A percentile compares a stretch with the other conserved stretches of the same genome.
These are phyloP conservation scores for Aureobasidium musti DNA, from an alignment of 2,329 filamentous ascomycete species.

Conservation along the genomic window DNA sequence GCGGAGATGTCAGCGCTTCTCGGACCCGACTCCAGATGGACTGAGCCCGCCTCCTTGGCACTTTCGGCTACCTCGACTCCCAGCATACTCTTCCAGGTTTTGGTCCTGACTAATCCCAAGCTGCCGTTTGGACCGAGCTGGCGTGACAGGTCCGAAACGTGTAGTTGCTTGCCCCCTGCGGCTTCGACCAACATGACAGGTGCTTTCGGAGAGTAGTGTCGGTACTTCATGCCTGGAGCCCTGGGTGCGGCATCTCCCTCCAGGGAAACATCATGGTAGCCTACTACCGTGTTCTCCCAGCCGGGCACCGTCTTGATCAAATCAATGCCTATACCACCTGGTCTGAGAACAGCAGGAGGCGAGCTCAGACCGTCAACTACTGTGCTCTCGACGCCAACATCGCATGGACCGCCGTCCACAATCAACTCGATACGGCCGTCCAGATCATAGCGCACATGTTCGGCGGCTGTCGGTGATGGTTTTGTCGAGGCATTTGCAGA, in stretches of 20 bases:
- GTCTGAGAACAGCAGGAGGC: slow-evolving; percentile 79
- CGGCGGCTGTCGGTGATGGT: slow-evolving; percentile 85
- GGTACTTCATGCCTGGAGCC: slow-evolving; percentile 98
- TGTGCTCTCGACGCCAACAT: slow-evolving; percentile 92
- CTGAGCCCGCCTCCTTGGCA: slow-evolving; percentile 34
- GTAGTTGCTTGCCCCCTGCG: slow-evolving; percentile 38
- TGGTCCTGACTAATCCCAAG: slow-evolving; percentile 48
- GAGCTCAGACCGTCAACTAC: slow-evolving; percentile 86
- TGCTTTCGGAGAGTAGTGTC: slow-evolving; percentile 93
- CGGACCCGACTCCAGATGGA: neutral
- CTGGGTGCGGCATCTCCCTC: slow-evolving; percentile 65
- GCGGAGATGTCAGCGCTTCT: neutral
- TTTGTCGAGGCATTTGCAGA: slow-evolving; percentile 94
- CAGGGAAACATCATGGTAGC: slow-evolving; percentile 75
- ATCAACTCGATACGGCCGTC: slow-evolving; percentile 80
- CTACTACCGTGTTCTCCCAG: slow-evolving; percentile 77
- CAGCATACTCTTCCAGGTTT: slow-evolving; percentile 39
- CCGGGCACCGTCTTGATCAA: slow-evolving; percentile 71
- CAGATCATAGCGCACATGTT: slow-evolving; percentile 85
- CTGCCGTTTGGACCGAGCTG: slow-evolving; percentile 35
- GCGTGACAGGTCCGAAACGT: slow-evolving; percentile 38
- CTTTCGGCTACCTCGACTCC: slow-evolving; percentile 32
- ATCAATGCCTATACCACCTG: slow-evolving; percentile 83
- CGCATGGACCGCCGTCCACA: slow-evolving; percentile 82
- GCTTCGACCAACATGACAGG: slow-evolving; percentile 80